These are phyloP conservation scores for Podaxis pistillaris DNA, from an alignment of 768 basidiomycete species.

Conservation along the genomic window DNA sequence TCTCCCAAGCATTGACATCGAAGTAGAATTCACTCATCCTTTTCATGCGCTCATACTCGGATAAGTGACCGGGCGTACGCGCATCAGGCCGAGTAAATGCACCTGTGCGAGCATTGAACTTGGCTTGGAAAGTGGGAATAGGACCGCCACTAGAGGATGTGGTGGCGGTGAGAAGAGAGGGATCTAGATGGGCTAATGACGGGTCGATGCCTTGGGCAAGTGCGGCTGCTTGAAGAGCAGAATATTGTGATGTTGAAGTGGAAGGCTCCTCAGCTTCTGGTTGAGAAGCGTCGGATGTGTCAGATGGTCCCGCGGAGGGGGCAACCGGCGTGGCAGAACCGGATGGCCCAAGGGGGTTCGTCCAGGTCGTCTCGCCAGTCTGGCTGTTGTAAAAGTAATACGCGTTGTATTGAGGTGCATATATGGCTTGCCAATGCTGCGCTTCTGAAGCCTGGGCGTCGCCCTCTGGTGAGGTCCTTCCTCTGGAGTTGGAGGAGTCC, in stretches of 20 bases:
- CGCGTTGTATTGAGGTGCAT: constrained; percentile 70
- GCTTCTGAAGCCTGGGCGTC: not conserved
- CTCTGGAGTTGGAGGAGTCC: not conserved
- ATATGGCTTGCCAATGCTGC: constrained; percentile 76
- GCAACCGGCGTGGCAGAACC: constrained; percentile 13
- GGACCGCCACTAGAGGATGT: constrained; percentile 29
- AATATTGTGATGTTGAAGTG: constrained; percentile 33
- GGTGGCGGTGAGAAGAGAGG: constrained; percentile 47
- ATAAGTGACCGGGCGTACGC: constrained; percentile 73
- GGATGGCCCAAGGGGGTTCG: constrained; percentile 60
- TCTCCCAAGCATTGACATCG: constrained; percentile 78
- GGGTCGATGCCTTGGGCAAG: constrained; percentile 83
- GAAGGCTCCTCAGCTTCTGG: constrained; percentile 17
- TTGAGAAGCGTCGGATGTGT: constrained; percentile 15
- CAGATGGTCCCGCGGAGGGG: constrained; percentile 17
- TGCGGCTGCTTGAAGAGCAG: constrained; percentile 67
- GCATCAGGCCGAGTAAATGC: constrained; percentile 65
- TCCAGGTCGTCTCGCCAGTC: constrained; percentile 83
- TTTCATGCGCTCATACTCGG: constrained; percentile 78
- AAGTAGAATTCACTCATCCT: constrained; percentile 90
- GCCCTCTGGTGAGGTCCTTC: not conserved
- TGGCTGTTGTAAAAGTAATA: constrained; percentile 83
- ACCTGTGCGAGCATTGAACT: constrained; percentile 82
- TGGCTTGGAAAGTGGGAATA: constrained; percentile 56
- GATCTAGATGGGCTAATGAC: constrained; percentile 76